A percentile compares a stretch with the other conserved stretches of the same genome.
Evolutionary conservation across 495 filamentous ascomycete genomes (phyloP).

Genomic region (Penicillium argentinense): DNA sequence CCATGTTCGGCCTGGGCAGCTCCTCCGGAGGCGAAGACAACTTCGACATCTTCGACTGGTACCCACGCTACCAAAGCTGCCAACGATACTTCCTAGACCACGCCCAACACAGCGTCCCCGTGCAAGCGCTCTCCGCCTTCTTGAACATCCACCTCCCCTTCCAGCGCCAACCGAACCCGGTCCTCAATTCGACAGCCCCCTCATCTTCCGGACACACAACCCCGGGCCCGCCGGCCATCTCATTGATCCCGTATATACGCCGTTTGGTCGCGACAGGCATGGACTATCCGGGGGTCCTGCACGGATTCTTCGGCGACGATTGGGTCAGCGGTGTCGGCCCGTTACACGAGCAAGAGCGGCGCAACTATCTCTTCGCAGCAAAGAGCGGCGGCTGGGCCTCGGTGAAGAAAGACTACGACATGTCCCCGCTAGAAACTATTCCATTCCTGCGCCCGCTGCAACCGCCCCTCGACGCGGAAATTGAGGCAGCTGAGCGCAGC

Average conservation of each 20-base stretch:
- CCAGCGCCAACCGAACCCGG: constrained; percentile 40
- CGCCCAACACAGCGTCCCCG: constrained; percentile 77
- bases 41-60: constrained; percentile 88
- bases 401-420: constrained; percentile 89
- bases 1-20: constrained; percentile 39
- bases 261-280: constrained; percentile 90
- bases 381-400: constrained; percentile 86
- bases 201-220: constrained; percentile 26
- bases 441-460: constrained; percentile 84
- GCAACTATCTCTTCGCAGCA: constrained; percentile 93
- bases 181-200: constrained; percentile 36
- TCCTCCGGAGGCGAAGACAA: constrained; percentile 41
- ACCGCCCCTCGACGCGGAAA: constrained; percentile 72
- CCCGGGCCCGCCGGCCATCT: constrained; percentile 53
- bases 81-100: constrained; percentile 91
- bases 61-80: constrained; percentile 88
- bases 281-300: constrained; percentile 79
- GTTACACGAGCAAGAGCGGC: constrained; percentile 83
- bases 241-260: constrained; percentile 84
- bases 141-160: constrained; percentile 74
- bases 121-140: constrained; percentile 88
- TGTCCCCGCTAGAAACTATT: constrained; percentile 72
- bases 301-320: constrained; percentile 94
- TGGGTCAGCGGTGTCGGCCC: constrained; percentile 77
- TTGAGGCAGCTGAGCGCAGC: constrained; percentile 74